Evolutionary conservation across 306 rosid genomes (phyloP).

Genomic region (Cucurbita maxima): DNA sequence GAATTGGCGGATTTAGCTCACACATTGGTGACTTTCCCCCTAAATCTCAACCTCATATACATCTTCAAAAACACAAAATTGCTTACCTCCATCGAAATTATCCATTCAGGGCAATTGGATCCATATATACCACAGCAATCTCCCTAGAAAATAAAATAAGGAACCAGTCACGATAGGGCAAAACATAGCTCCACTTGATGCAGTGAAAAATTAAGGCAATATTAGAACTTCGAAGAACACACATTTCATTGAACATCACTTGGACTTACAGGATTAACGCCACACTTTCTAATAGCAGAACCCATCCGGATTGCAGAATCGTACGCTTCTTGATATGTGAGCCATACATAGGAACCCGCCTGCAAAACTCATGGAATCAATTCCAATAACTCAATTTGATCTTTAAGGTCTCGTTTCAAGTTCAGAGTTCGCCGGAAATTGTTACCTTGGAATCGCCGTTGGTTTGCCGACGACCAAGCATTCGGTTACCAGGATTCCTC

Average conservation of each 20-base stretch:
- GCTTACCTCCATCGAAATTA: slow-evolving; percentile 77
- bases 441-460: slow-evolving; percentile 40
- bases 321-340: slow-evolving; percentile 46
- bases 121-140: slow-evolving; percentile 81
- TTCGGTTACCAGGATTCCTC: slow-evolving; percentile 42
- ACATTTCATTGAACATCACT: not conserved
- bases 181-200: not conserved
- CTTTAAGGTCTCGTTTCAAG: not conserved
- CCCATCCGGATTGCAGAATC: slow-evolving; percentile 46
- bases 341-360: slow-evolving; percentile 39
- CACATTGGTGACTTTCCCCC: not conserved
- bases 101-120: slow-evolving; percentile 73
- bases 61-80: not conserved
- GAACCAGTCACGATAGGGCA: not conserved
- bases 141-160: slow-evolving; percentile 31
- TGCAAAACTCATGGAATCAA: slow-evolving; percentile 1
- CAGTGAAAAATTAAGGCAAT: not conserved
- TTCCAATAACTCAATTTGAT: not conserved
- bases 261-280: slow-evolving; percentile 59
- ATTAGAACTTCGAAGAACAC: not conserved
- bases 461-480: slow-evolving; percentile 67
- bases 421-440: not conserved
- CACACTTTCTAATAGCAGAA: slow-evolving; percentile 52
- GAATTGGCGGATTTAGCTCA: not conserved
- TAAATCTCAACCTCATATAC: not conserved